phyloP scores from a whole-genome alignment of 2,329 filamentous ascomycete species.

The Aspergillus carbonarius region DNA sequence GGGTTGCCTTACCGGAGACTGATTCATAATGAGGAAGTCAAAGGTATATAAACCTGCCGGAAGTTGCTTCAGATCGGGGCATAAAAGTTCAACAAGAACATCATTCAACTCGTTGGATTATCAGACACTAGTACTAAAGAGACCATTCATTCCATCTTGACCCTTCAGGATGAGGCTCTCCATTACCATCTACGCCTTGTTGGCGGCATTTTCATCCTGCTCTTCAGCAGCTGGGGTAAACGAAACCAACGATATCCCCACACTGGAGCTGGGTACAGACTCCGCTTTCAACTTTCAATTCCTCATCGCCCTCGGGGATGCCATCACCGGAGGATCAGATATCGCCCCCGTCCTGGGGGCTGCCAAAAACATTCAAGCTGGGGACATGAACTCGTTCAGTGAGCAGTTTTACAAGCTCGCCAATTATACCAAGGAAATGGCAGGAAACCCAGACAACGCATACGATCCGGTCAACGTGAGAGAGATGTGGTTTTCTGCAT shows the following conservation, averaged over 20 bases:
- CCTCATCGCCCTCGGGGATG: slow-evolving; percentile 10
- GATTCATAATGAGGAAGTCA: background rate
- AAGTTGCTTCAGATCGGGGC: background rate
- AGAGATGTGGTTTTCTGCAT: background rate
- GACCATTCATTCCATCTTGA: background rate
- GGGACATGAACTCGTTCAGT: slow-evolving; percentile 17
- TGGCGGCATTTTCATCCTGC: background rate
- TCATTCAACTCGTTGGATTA: background rate
- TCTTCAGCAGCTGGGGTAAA: background rate
- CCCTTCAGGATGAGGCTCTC: background rate
- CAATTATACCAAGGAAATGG: slow-evolving; percentile 15
- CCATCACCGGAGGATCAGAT: slow-evolving; percentile 16
- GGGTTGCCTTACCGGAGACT: background rate
- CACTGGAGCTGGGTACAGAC: slow-evolving; percentile 15
- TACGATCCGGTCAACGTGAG: slow-evolving; percentile 6
- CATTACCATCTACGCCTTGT: background rate
- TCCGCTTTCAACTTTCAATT: slow-evolving; percentile 19
- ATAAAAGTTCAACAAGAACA: background rate
- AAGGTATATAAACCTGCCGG: background rate
- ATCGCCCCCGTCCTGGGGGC: slow-evolving; percentile 19
- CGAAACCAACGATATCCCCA: background rate
- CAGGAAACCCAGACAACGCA: slow-evolving; percentile 14
- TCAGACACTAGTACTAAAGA: too few species aligned
- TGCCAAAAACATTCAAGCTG: slow-evolving; percentile 18
- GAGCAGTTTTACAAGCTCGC: slow-evolving; percentile 4